phyloP scores from a whole-genome alignment of 129 eudicot species.

The Glebionis coronaria region DNA sequence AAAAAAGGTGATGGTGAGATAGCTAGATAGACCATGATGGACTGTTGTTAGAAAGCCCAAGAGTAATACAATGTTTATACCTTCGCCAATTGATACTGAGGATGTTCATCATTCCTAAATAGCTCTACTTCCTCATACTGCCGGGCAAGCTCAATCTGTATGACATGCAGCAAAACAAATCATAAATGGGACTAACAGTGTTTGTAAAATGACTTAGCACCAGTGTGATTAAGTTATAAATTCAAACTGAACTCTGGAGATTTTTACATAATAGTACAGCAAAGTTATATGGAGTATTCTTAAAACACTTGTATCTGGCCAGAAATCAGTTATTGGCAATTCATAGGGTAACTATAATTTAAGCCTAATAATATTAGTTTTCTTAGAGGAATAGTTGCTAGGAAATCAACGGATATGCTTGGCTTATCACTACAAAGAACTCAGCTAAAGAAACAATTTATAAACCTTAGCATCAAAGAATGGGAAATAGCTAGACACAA shows the following conservation, averaged over 20 bases:
- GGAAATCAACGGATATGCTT: background rate
- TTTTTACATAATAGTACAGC: too few relatives aligned
- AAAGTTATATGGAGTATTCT: background rate
- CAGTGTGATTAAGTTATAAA: too few relatives aligned
- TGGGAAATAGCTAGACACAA: slow-evolving; percentile 6
- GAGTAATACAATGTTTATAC: slow-evolving; percentile 43
- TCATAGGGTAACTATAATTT: background rate
- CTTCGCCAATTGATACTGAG: slow-evolving; percentile 78
- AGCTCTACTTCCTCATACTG: slow-evolving; percentile 55
- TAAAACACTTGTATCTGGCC: slow-evolving; percentile 1
- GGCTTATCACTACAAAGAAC: slow-evolving; percentile 6
- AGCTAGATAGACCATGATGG: slow-evolving; percentile 3
- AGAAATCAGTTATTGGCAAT: slow-evolving; percentile 8
- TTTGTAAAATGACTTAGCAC: background rate
- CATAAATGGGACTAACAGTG: background rate
- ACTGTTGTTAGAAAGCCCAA: slow-evolving; percentile 10
- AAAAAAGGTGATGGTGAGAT: slow-evolving; percentile 21
- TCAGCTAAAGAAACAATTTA: slow-evolving; percentile 1
- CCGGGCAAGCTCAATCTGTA: slow-evolving; percentile 82
- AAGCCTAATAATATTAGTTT: slow-evolving; percentile 4
- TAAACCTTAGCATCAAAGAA: slow-evolving; percentile 1
- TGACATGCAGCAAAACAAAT: slow-evolving; percentile 12
- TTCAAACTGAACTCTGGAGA: too few relatives aligned
- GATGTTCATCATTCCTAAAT: slow-evolving; percentile 68
- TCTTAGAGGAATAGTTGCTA: background rate